These are phyloP conservation scores for Globisporangium viniferum DNA, from an alignment of 352 stramenopile species.

Conservation along the genomic window DNA sequence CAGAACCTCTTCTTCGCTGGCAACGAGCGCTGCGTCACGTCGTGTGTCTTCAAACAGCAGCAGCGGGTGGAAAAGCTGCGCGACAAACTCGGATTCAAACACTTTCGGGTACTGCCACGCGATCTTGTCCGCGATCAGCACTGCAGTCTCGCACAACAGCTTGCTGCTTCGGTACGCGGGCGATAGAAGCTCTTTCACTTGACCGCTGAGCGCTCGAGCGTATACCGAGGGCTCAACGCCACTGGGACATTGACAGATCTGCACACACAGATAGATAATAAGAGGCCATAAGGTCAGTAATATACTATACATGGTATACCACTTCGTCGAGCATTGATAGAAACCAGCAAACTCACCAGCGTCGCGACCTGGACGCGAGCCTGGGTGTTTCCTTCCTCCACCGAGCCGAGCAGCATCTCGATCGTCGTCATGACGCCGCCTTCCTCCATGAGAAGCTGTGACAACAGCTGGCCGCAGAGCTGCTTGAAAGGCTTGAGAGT, in stretches of 20 bases:
- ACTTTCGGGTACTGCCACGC: conserved; percentile 32
- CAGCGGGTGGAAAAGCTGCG: conserved; percentile 52
- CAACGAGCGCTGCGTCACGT: conserved; percentile 11
- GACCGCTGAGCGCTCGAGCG: conserved; percentile 36
- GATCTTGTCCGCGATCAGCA: conserved; percentile 59
- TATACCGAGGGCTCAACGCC: conserved; percentile 43
- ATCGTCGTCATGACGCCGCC: conserved; percentile 78
- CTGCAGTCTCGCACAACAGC: conserved; percentile 67
- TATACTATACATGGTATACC: not conserved
- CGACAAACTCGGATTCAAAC: conserved; percentile 58
- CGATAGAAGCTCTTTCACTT: conserved; percentile 55
- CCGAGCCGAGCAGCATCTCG: conserved; percentile 70
- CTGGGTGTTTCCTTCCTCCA: conserved; percentile 85
- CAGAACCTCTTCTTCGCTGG: conserved; percentile 46
- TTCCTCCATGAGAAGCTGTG: conserved; percentile 58
- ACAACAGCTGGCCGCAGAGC: conserved; percentile 56
- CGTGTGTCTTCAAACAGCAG: conserved; percentile 52
- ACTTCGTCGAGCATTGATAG: not conserved
- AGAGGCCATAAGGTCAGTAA: not conserved
- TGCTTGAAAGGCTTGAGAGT: conserved; percentile 52
- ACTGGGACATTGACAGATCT: conserved; percentile 70
- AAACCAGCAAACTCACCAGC: conserved; percentile 27
- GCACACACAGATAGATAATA: not conserved
- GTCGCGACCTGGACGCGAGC: conserved; percentile 77
- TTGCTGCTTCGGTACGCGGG: conserved; percentile 57